phyloP scores from a whole-genome alignment of 139 green algal species.

The Chlorella sp. region DNA sequence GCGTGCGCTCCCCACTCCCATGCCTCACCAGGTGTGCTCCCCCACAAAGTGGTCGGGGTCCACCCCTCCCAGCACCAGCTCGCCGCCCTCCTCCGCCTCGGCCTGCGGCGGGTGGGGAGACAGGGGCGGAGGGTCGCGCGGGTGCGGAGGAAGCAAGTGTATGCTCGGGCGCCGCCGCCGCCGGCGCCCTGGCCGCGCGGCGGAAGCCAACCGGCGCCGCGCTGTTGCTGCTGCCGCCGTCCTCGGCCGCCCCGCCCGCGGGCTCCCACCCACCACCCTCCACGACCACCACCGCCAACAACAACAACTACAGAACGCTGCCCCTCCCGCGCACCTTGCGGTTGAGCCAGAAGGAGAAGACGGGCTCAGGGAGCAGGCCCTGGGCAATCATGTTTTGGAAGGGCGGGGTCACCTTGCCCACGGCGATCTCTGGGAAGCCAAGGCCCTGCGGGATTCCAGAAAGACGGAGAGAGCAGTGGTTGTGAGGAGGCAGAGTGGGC shows the following conservation, averaged over 20 bases:
- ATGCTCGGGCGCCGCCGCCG: too few species aligned
- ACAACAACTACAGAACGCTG: background rate
- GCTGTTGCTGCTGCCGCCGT: too few species aligned
- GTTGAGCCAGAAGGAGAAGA: slow-evolving; percentile 99
- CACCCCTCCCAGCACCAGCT: slow-evolving; percentile 93
- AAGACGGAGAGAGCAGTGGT: background rate
- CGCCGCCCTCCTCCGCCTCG: slow-evolving; percentile 69
- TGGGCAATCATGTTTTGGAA: slow-evolving; percentile 91
- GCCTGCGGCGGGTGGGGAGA: slow-evolving; percentile 20
- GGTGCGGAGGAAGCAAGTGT: too few species aligned
- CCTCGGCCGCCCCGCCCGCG: too few species aligned
- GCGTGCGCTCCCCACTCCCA: background rate
- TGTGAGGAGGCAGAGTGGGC: background rate
- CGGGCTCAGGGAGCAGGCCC: slow-evolving; percentile 72
- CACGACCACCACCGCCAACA: background rate
- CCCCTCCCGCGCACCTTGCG: slow-evolving; percentile 43
- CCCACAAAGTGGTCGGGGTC: slow-evolving; percentile 87
- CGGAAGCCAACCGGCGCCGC: too few species aligned
- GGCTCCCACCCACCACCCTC: background rate
- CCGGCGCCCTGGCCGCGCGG: too few species aligned
- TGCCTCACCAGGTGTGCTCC: slow-evolving; percentile 79
- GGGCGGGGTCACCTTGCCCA: slow-evolving; percentile 75
- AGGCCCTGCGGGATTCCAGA: slow-evolving; percentile 77
- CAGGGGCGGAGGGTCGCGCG: too few species aligned
- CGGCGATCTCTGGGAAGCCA: slow-evolving; percentile 91